phyloP scores from a whole-genome alignment of 495 filamentous ascomycete genomes.

The Penicillium pancosmium region DNA sequence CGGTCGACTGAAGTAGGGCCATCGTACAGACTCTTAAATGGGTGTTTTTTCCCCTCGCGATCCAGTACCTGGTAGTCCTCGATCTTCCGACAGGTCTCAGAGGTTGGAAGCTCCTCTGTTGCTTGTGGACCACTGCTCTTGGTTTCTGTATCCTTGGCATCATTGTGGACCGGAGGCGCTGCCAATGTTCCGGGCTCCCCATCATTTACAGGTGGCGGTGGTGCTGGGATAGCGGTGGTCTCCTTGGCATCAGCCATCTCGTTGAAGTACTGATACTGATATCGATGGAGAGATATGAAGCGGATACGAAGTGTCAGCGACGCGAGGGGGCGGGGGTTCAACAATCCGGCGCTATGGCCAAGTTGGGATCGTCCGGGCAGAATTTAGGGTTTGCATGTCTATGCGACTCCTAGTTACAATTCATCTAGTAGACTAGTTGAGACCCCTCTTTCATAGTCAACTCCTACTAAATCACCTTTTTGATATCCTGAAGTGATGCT shows the following conservation, averaged over 20 bases:
- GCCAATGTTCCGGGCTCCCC: not conserved
- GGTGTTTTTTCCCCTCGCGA: slow-evolving; percentile 57
- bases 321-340: too few relatives aligned
- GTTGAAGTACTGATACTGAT: too few relatives aligned
- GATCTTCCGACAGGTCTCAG: slow-evolving; percentile 49
- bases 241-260: not conserved
- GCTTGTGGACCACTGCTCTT: not conserved
- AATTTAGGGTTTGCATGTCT: too few relatives aligned
- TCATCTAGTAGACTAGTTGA: too few relatives aligned
- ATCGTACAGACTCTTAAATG: slow-evolving; percentile 71
- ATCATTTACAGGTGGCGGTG: not conserved
- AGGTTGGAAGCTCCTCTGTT: slow-evolving; percentile 51
- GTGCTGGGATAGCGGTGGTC: not conserved
- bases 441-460: too few relatives aligned
- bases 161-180: not conserved
- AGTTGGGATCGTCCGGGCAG: too few relatives aligned
- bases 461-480: too few relatives aligned
- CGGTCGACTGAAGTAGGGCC: slow-evolving; percentile 55
- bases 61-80: slow-evolving; percentile 65
- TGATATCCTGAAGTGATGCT: too few relatives aligned
- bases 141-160: not conserved
- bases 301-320: too few relatives aligned
- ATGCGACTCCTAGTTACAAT: too few relatives aligned
- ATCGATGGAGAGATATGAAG: too few relatives aligned
- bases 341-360: too few relatives aligned